These are phyloP conservation scores for Salvia miltiorrhiza DNA, from an alignment of 257 asterid species.

Conservation along the genomic window DNA sequence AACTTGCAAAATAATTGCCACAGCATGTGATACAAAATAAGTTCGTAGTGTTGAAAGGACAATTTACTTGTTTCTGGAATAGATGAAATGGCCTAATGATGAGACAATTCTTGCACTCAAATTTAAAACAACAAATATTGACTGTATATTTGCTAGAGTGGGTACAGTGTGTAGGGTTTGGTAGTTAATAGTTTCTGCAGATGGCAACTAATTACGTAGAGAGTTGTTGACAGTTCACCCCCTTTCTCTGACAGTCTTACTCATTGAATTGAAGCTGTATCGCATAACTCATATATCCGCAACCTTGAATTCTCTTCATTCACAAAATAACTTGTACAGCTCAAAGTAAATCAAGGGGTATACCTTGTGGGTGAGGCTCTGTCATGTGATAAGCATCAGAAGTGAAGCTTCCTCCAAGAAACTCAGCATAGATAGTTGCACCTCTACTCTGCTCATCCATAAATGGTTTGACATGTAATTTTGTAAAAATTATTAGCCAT, in stretches of 20 bases:
- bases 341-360: constrained; percentile 3
- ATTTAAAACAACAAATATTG: not conserved
- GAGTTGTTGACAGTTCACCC: not conserved
- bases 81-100: not conserved
- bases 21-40: not conserved
- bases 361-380: constrained; percentile 98
- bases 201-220: not conserved
- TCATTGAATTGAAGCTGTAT: not conserved
- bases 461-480: constrained; percentile 9
- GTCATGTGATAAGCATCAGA: constrained; percentile 98
- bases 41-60: not conserved
- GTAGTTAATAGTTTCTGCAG: not conserved
- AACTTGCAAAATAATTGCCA: not conserved
- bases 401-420: constrained; percentile 97
- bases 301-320: not conserved
- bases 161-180: not conserved
- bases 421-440: constrained; percentile 91
- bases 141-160: not conserved
- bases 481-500: constrained; percentile 3
- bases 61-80: not conserved
- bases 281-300: not conserved
- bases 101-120: not conserved
- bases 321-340: constrained; percentile 1
- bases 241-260: not conserved
- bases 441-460: constrained; percentile 68